phyloP scores from a whole-genome alignment of 441 rosid genomes.

The Capsella rubella region DNA sequence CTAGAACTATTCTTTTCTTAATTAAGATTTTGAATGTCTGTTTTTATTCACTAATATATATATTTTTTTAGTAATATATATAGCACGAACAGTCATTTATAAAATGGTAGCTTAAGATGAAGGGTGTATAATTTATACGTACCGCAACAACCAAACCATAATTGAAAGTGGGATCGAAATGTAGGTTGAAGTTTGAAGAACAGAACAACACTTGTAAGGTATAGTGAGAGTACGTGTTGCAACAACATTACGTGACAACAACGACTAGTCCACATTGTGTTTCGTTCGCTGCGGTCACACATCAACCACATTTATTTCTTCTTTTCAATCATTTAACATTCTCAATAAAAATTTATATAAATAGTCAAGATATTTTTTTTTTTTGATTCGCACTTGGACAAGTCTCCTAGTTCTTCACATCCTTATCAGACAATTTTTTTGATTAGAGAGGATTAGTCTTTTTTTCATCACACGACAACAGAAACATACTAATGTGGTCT shows the following conservation, averaged over 20 bases:
- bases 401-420: not conserved
- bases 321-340: not conserved
- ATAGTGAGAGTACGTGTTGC: too few species aligned
- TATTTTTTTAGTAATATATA: not conserved
- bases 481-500: not conserved
- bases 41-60: conserved; percentile 16
- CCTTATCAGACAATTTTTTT: not conserved
- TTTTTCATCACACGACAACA: too few species aligned
- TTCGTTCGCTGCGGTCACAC: not conserved
- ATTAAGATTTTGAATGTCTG: conserved; percentile 39
- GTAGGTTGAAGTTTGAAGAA: not conserved
- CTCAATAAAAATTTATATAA: not conserved
- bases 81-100: not conserved
- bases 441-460: not conserved
- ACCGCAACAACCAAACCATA: conserved; percentile 29
- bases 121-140: not conserved
- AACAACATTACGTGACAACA: conserved; percentile 28
- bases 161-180: conserved; percentile 5
- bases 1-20: conserved; percentile 31
- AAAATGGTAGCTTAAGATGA: not conserved
- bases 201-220: not conserved
- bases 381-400: not conserved
- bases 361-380: too few species aligned
- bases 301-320: conserved; percentile 21
- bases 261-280: conserved; percentile 1